Evolutionary conservation across 768 basidiomycete species (phyloP).

Genomic region (Lentinula guzmanii): DNA sequence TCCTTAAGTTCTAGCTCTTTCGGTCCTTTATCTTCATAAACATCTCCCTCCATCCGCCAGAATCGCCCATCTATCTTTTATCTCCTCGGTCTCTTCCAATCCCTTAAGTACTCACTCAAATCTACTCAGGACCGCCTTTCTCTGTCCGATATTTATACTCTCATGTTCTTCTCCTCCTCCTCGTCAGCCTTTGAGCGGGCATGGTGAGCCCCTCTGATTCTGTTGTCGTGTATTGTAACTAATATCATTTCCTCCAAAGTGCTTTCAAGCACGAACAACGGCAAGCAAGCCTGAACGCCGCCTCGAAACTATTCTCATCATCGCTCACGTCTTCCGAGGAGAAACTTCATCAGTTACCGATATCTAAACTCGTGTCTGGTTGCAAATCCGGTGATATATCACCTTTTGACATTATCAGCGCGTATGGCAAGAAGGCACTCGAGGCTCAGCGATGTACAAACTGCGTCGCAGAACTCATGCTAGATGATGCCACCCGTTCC

Average conservation of each 20-base stretch:
- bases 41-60: not conserved
- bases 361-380: slow-evolving; percentile 38
- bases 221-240: not conserved
- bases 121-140: not conserved
- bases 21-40: slow-evolving; percentile 2
- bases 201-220: slow-evolving; percentile 12
- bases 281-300: slow-evolving; percentile 34
- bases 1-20: slow-evolving; percentile 7
- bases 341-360: slow-evolving; percentile 43
- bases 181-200: slow-evolving; percentile 28
- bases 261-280: slow-evolving; percentile 40
- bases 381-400: slow-evolving; percentile 35
- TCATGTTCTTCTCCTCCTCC: slow-evolving; percentile 30
- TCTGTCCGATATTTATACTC: not conserved
- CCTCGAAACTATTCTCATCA: slow-evolving; percentile 29
- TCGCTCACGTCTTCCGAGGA: slow-evolving; percentile 39
- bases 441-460: slow-evolving; percentile 54
- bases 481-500: slow-evolving; percentile 36
- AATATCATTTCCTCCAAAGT: slow-evolving; percentile 17
- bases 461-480: slow-evolving; percentile 64
- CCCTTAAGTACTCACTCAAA: not conserved
- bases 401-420: slow-evolving; percentile 37
- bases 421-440: slow-evolving; percentile 52
- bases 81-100: slow-evolving; percentile 1
- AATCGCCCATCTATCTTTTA: slow-evolving; percentile 4